Evolutionary conservation across 768 basidiomycete genomes (phyloP), one percentile per base, ranked within the genome.

Genomic region (Butyriboletus loyo): DNA sequence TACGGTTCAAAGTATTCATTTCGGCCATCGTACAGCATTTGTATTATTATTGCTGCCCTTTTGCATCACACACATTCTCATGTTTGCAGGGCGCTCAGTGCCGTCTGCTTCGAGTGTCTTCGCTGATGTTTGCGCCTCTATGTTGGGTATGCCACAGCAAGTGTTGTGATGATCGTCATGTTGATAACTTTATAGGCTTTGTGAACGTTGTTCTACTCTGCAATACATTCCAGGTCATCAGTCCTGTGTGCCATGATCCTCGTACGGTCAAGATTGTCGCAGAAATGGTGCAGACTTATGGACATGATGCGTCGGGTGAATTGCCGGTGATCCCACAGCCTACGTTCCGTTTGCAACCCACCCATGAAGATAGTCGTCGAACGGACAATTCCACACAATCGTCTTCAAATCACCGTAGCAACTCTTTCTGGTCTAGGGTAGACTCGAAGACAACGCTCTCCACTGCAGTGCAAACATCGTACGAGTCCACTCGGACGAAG

Each of bases 161-260:
- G 25, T 44, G 27, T 27, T 17, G 40, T 25, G 14, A 34, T 17
- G 19, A 40, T 35, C n/a, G 14, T 28, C 36, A 30, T 38, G 17
- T 30, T 56, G 11, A 57, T 43, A 31, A 49, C 21, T 13, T 59
- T 30, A 7, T 53, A 90, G 88, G 86, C 38, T 58, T 83, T 25
- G 80, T 81, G 22, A 84, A 89, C 59, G 84, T 86, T 25, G 52
- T 77, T 9, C 72, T 89, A n/a, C 75, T 89, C 27, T 82, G 78
- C 72, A 87, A 85, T 62, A 87, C 84, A 10, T 79, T 87, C 63
- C 79, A 82, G 10, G 75, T 86, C 46, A 70, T 90, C 31, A 72
- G 75, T 9, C 79, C 79, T 24, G 78, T 78, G 22, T 77, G 84
- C 58, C 70, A 77, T 53, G 66, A 64, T 24, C 22, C 55, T 46